Percentiles rank a stretch among this genome's conserved stretches.
These are phyloP conservation scores for Pichia occidentalis DNA, from an alignment of 805 yeast genomes.

Conservation along the genomic window DNA sequence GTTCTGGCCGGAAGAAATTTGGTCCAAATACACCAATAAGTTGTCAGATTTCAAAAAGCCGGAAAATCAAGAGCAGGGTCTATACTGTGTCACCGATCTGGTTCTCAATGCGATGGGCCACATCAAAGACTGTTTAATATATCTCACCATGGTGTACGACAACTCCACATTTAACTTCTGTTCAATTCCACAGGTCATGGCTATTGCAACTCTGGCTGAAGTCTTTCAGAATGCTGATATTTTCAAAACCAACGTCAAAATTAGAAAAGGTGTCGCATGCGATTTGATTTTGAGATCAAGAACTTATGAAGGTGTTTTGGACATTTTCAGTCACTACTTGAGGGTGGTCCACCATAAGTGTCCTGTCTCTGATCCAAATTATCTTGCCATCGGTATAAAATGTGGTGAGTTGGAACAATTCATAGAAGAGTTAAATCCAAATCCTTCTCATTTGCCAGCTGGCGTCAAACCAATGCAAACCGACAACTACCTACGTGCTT, in stretches of 20 bases:
- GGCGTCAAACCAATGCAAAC: constrained; percentile 45
- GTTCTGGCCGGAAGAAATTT: constrained; percentile 93
- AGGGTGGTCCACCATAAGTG: constrained; percentile 74
- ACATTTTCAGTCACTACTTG: constrained; percentile 69
- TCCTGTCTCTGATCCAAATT: constrained; percentile 78
- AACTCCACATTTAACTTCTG: constrained; percentile 84
- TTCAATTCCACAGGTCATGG: constrained; percentile 99
- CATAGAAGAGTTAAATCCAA: constrained; percentile 71
- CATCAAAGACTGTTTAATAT: constrained; percentile 67
- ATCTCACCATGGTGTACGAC: constrained; percentile 70
- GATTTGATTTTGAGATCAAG: constrained; percentile 65
- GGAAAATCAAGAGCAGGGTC: constrained; percentile 46
- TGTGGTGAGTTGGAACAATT: constrained; percentile 88
- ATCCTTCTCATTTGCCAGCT: constrained; percentile 43
- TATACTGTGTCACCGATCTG: constrained; percentile 73
- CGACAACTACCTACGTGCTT: constrained; percentile 41
- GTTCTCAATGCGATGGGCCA: constrained; percentile 75
- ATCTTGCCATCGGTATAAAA: constrained; percentile 71
- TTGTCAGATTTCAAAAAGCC: constrained; percentile 54
- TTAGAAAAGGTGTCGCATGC: constrained; percentile 85
- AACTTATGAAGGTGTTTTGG: constrained; percentile 67
- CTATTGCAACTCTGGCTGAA: constrained; percentile 85
- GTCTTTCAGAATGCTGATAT: constrained; percentile 77
- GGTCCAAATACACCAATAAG: constrained; percentile 71
- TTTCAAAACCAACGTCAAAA: constrained; percentile 68